These are phyloP conservation scores for Fusarium sp. DNA, from an alignment of 2,329 filamentous ascomycete species.

Conservation along the genomic window DNA sequence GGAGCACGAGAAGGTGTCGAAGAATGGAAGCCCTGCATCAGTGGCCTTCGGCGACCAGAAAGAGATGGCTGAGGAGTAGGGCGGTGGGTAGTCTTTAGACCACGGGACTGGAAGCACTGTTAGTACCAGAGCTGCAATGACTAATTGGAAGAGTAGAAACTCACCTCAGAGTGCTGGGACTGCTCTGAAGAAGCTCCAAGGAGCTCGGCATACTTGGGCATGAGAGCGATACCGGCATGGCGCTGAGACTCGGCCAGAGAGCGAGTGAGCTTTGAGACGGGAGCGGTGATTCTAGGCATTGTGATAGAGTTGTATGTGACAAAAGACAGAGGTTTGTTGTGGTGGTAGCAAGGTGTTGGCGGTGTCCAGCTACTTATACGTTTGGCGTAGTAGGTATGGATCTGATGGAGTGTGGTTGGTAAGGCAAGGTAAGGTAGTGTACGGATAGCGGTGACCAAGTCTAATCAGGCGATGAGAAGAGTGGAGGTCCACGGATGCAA, in stretches of 20 bases:
- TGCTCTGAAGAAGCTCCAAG: slow-evolving; percentile 47
- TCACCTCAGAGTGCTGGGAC: slow-evolving; percentile 53
- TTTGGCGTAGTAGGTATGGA: neutral
- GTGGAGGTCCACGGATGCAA: neutral
- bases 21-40: slow-evolving; percentile 72
- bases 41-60: slow-evolving; percentile 59
- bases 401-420: neutral
- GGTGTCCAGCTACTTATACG: slow-evolving; percentile 32
- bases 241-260: slow-evolving; percentile 56
- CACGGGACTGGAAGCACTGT: slow-evolving; percentile 48
- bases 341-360: neutral
- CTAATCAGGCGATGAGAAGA: slow-evolving; percentile 27
- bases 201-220: slow-evolving; percentile 61
- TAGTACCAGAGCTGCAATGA: slow-evolving; percentile 9
- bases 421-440: neutral
- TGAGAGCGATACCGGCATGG: slow-evolving; percentile 52
- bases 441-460: slow-evolving; percentile 24
- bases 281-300: slow-evolving; percentile 62
- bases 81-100: slow-evolving; percentile 59
- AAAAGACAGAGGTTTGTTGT: neutral
- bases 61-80: slow-evolving; percentile 57
- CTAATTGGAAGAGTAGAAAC: slow-evolving; percentile 26
- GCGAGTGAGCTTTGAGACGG: slow-evolving; percentile 60
- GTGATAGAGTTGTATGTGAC: slow-evolving; percentile 6
- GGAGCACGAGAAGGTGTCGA: slow-evolving; percentile 54